Evolutionary conservation across 2,329 filamentous ascomycete species (phyloP), one percentile per base, ranked within the genome.

Genomic region (Sclerotiophoma versabilis): DNA sequence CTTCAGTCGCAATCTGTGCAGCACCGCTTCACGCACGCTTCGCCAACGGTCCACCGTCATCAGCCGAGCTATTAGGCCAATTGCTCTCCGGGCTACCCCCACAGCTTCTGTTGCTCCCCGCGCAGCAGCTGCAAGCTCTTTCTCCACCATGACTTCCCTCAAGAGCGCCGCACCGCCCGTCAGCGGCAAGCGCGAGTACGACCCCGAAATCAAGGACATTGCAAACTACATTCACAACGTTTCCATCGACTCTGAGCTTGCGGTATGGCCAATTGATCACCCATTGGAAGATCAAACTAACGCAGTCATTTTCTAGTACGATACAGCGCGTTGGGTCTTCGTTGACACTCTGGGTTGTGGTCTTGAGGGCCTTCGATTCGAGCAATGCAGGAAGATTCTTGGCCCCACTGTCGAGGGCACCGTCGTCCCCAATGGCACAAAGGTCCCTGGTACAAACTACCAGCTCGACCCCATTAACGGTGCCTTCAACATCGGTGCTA

Each of bases 401-500:
- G 95, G 95, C 17, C 95, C 95, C 46, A 84, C 93, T 64, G 93
- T 99, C 44, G 87, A 91, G 57, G 95, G 93, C 67, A 97, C 95
- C 47, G 79, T 88, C 38, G 93, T 98, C 49, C 93, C 95, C 74
- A 93, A 96, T 74, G 95, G 95, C 64, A 89, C 92, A 69, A 91
- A 88, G 74, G 91, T 99, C 37, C 91, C 91, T 33, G 95, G 95
- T 63, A 98, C 95, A 26, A 87, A 90, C 65, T 98, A 93, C 81
- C 89, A 96, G 79, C 87, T 99, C 66, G 95, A 98, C 76, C 95
- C 95, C 32, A 87, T 98, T 75, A 93, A 93, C 70, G 95, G 89
- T 60, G 95, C 95, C 62, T 98, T 99, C 86, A 98, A 98, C 84
- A 98, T 99, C 69, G 95, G 95, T 69, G 90, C 95, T 71, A 96